Base-by-base conservation (phyloP, 768 basidiomycete species). In the Pisolithus microcarpus region DNA sequence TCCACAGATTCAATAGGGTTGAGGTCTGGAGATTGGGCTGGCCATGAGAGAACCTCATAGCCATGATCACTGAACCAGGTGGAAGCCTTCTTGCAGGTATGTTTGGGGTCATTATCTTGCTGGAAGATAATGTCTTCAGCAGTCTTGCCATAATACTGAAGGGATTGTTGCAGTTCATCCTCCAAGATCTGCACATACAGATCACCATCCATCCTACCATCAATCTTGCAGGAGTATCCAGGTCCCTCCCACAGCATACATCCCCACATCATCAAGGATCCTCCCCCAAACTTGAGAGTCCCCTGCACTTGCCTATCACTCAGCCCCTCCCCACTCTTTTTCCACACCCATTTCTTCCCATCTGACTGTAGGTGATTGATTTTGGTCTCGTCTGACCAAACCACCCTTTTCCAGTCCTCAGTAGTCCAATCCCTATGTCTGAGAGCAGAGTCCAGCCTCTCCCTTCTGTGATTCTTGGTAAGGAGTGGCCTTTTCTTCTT, bases 301-400 rank as follows among this genome's bases (percentile, higher is more conserved):
- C 23, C 43, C 26, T 43, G 26, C 7, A 43, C 43, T 15, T 23
- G 24, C 43, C 43, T 43, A 16, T 30, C 24, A 43, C 8, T 28
- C 8, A 43, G 26, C 13, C 13, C 24, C 26, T 43, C 43, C 23
- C 24, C 43, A 23, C 19, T 19, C 43, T 37, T 39, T 42, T 39
- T 19, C 47, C n/a, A 43, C 23, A 13, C 38, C 47, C 51, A 59
- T 10, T 49, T 36, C 46, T 36, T 58, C n/a, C 64, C 59, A 68
- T 66, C 64, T 61, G 65, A 68, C 51, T 61, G 60, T 46, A 66
- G 40, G 13, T 52, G 42, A 52, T 67, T 67, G 43, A 67, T 62
- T 52, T 67, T 69, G 37, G 59, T 61, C 59, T 52, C 57, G 56
- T 58, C 51, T 58, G 58, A 62, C 49, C 56, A 49, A 28, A 61